phyloP scores from a whole-genome alignment of 2,329 filamentous ascomycete species.

The Phaeoacremonium minimum region DNA sequence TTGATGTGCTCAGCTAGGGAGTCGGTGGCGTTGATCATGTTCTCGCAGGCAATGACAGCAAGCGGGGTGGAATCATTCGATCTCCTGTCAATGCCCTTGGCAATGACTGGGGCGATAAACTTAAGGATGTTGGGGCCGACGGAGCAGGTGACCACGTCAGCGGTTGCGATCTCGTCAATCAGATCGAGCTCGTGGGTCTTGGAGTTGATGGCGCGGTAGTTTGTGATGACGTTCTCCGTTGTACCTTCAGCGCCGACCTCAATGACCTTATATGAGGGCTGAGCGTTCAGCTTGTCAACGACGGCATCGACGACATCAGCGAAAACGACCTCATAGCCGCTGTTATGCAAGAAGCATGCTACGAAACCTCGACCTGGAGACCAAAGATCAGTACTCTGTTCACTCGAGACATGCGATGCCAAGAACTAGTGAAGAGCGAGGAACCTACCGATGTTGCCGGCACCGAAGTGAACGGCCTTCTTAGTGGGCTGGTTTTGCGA shows the following conservation, averaged over 20 bases:
- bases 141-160: slow-evolving; percentile 91
- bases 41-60: slow-evolving; percentile 95
- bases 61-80: slow-evolving; percentile 61
- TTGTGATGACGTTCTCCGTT: slow-evolving; percentile 76
- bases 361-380: slow-evolving; percentile 68
- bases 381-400: slow-evolving; percentile 2
- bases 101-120: slow-evolving; percentile 93
- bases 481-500: slow-evolving; percentile 25
- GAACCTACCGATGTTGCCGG: slow-evolving; percentile 71
- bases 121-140: slow-evolving; percentile 94
- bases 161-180: slow-evolving; percentile 78
- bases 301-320: slow-evolving; percentile 86
- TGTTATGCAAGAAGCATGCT: slow-evolving; percentile 88
- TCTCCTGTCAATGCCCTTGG: slow-evolving; percentile 84
- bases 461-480: slow-evolving; percentile 81
- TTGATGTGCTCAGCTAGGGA: slow-evolving; percentile 80
- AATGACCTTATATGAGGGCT: slow-evolving; percentile 81
- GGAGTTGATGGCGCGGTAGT: slow-evolving; percentile 97
- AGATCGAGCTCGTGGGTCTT: slow-evolving; percentile 78
- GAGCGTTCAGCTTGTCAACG: slow-evolving; percentile 73
- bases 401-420: not conserved
- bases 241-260: slow-evolving; percentile 86
- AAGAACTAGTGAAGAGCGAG: slow-evolving; percentile 11
- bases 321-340: slow-evolving; percentile 93
- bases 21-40: slow-evolving; percentile 91